Percentiles rank a stretch among this genome's conserved stretches.
Evolutionary conservation across 768 basidiomycete genomes (phyloP).

Genomic region (Chalciporus sphaerocephalus): DNA sequence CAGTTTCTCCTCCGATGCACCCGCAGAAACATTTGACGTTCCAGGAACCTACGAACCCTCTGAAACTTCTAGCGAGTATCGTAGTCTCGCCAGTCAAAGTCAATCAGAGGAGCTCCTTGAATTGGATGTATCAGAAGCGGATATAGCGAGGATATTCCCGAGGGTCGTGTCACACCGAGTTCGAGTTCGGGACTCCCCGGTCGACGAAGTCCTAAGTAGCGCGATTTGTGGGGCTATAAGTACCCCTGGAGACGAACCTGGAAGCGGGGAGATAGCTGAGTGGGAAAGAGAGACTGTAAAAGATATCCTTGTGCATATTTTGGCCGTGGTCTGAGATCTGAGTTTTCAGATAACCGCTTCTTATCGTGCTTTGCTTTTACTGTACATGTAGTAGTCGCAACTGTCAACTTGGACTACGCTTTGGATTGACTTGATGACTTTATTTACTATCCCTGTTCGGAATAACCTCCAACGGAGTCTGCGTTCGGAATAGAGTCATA

Average conservation of each 20-base stretch:
- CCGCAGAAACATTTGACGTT: constrained; percentile 15
- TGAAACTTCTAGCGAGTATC: constrained; percentile 4
- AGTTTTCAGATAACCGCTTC: neutral
- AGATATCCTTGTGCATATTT: constrained; percentile 57
- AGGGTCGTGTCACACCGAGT: constrained; percentile 72
- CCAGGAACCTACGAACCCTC: constrained; percentile 9
- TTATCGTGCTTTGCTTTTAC: neutral
- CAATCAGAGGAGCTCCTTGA: constrained; percentile 24
- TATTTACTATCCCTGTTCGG: constrained; percentile 10
- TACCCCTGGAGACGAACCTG: constrained; percentile 14
- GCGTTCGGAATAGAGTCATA: too few relatives aligned
- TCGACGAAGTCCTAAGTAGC: constrained; percentile 66
- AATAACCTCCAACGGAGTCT: neutral
- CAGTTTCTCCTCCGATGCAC: constrained; percentile 22
- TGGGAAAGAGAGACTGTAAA: constrained; percentile 55
- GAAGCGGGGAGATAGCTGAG: constrained; percentile 14
- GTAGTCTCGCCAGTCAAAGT: constrained; percentile 7
- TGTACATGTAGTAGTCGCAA: neutral
- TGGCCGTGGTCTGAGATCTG: constrained; percentile 43
- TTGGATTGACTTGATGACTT: neutral
- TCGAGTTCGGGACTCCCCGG: constrained; percentile 62
- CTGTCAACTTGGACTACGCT: neutral
- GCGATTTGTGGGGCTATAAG: constrained; percentile 52
- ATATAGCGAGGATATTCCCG: constrained; percentile 70
- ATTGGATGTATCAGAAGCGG: constrained; percentile 67